Percentiles rank a stretch among this genome's conserved stretches.
Conservation (phyloP, 192 early-diverging fungal species). For the Umbelopsis sp. region DNA sequence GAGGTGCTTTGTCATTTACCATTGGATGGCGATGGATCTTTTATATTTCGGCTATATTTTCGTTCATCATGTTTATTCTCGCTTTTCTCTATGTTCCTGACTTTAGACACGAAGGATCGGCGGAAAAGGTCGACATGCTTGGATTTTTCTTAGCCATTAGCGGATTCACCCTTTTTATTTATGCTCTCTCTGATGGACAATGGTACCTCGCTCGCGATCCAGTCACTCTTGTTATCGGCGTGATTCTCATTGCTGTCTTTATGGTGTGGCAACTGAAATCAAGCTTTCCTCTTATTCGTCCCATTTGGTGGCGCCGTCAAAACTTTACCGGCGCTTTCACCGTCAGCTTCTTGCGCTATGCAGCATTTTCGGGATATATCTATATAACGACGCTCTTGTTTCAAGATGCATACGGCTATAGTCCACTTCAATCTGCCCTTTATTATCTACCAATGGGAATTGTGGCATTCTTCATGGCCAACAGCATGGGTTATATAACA, state of each 20-base stretch:
- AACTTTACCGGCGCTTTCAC: slow-evolving; percentile 44
- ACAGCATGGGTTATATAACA: slow-evolving; percentile 34
- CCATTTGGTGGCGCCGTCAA: slow-evolving; percentile 38
- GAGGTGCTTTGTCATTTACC: slow-evolving; percentile 32
- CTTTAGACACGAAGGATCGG: slow-evolving; percentile 22
- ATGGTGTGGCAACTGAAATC: slow-evolving; percentile 35
- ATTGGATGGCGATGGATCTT: slow-evolving; percentile 46
- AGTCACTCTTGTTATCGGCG: slow-evolving; percentile 17
- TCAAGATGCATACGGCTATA: slow-evolving; percentile 43
- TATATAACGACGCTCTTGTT: slow-evolving; percentile 46
- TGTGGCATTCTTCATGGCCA: slow-evolving; percentile 30
- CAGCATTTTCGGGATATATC: slow-evolving; percentile 40
- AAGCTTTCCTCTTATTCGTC: slow-evolving; percentile 35
- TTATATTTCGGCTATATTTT: slow-evolving; percentile 35
- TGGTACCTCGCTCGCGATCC: slow-evolving; percentile 18
- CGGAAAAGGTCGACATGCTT: slow-evolving; percentile 28
- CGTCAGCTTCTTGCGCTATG: slow-evolving; percentile 38
- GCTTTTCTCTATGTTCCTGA: slow-evolving; percentile 22
- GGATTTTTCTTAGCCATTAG: slow-evolving; percentile 27
- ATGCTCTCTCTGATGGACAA: slow-evolving; percentile 32
- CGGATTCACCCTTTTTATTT: slow-evolving; percentile 35
- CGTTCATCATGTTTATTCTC: slow-evolving; percentile 20
- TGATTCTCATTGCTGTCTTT: slow-evolving; percentile 36
- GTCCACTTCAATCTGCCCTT: slow-evolving; percentile 40
- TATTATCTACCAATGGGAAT: slow-evolving; percentile 43